phyloP scores from a whole-genome alignment of 257 asterid genomes.

The Capsicum pubescens region DNA sequence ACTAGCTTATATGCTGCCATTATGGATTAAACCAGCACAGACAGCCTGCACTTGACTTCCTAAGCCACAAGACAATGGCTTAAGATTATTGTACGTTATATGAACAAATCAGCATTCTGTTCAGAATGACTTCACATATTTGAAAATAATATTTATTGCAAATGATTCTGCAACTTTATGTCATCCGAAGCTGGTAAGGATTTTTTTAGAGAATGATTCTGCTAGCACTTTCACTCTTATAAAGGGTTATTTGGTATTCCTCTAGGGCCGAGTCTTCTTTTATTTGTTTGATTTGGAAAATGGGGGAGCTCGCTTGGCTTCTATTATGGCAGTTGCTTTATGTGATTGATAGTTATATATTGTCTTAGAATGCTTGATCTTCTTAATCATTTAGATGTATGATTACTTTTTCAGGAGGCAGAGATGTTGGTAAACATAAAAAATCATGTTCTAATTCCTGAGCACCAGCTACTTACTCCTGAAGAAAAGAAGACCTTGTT shows the following conservation, averaged over 20 bases:
- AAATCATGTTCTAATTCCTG: conserved; percentile 84
- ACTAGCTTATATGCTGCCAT: neutral
- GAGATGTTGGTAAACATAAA: conserved; percentile 84
- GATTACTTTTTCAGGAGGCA: conserved; percentile 54
- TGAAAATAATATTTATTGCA: neutral
- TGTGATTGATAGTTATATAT: neutral
- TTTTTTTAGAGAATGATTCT: neutral
- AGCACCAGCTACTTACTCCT: conserved; percentile 73
- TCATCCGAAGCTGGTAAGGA: neutral
- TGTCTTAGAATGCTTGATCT: neutral
- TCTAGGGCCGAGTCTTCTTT: neutral
- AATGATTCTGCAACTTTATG: neutral
- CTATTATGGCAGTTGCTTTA: neutral
- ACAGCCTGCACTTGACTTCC: neutral
- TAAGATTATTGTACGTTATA: neutral
- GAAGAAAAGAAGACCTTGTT: conserved; percentile 87
- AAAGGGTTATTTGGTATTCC: conserved; percentile 29
- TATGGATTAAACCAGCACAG: neutral
- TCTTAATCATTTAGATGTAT: neutral
- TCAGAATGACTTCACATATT: conserved; percentile 5
- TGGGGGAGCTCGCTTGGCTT: neutral
- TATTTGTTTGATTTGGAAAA: neutral
- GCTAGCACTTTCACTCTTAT: conserved; percentile 17
- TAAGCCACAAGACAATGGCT: neutral
- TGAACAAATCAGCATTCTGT: neutral